phyloP scores from a whole-genome alignment of 768 basidiomycete species.

The Calocybe gangraenosa region DNA sequence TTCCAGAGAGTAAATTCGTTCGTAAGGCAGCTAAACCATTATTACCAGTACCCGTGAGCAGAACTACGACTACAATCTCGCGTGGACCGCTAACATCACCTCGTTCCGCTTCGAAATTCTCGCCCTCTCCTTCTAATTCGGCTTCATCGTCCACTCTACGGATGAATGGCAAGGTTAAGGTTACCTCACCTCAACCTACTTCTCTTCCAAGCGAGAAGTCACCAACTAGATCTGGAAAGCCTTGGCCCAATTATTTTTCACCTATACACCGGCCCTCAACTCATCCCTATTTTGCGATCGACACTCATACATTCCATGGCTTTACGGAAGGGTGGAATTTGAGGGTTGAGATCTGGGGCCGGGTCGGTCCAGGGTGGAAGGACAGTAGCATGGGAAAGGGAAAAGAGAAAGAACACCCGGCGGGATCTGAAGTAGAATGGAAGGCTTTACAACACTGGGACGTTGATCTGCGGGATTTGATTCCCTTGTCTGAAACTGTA shows the following conservation, averaged over 20 bases:
- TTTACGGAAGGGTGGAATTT: constrained; percentile 56
- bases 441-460: constrained; percentile 65
- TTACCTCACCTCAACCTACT: constrained; percentile 10
- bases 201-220: constrained; percentile 3
- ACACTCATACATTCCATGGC: constrained; percentile 44
- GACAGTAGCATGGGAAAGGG: constrained; percentile 40
- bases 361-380: constrained; percentile 25
- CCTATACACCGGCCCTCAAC: constrained; percentile 79
- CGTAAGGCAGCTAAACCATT: constrained; percentile 18
- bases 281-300: constrained; percentile 69
- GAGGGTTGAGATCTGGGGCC: constrained; percentile 59
- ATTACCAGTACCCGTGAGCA: constrained; percentile 19
- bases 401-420: constrained; percentile 26
- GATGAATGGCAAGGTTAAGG: constrained; percentile 18
- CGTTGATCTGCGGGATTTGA: constrained; percentile 52
- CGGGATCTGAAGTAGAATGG: constrained; percentile 41
- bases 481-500: constrained; percentile 62
- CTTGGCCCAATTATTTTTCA: constrained; percentile 66
- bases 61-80: constrained; percentile 14
- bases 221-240: constrained; percentile 24
- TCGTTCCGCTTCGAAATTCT: constrained; percentile 10
- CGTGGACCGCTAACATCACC: constrained; percentile 18
- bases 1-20: constrained; percentile 8
- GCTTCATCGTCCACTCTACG: constrained; percentile 20
- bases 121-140: constrained; percentile 22